phyloP scores from a whole-genome alignment of 192 early-diverging fungal genomes.

The Rhizophagus sp. region DNA sequence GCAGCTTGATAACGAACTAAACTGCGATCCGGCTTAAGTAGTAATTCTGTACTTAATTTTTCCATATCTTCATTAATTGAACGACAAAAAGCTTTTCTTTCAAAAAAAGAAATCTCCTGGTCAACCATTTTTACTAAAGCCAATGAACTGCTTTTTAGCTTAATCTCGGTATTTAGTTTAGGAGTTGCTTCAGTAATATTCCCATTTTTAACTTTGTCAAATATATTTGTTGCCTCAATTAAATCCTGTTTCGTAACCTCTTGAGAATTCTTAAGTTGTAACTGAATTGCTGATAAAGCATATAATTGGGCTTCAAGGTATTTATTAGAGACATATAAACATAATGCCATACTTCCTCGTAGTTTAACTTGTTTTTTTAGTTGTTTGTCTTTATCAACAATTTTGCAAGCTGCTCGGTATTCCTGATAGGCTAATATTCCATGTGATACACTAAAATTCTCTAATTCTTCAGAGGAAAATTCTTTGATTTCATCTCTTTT shows the following conservation, averaged over 20 bases:
- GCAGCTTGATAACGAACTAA: neutral
- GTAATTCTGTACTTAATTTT: neutral
- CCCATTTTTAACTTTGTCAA: constrained; percentile 2
- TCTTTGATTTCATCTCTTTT: constrained; percentile 1
- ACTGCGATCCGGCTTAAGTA: neutral
- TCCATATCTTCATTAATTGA: neutral
- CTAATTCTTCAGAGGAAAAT: neutral
- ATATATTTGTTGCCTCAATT: neutral
- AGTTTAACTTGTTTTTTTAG: constrained; percentile 5
- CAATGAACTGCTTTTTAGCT: neutral
- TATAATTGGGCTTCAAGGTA: neutral
- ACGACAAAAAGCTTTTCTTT: neutral
- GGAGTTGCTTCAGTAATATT: neutral
- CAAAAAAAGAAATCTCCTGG: neutral
- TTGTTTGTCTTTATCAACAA: neutral
- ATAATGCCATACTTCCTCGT: constrained; percentile 11
- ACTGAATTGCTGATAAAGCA: constrained; percentile 12
- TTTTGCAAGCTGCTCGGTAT: constrained; percentile 9
- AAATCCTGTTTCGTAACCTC: neutral
- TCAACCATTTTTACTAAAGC: neutral
- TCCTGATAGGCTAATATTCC: neutral
- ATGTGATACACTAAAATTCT: neutral
- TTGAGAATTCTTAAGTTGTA: neutral
- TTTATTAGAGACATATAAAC: neutral
- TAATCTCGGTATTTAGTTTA: neutral